These are phyloP conservation scores for Verruconis gallopava DNA, from an alignment of 2,329 filamentous ascomycete genomes.

Conservation along the genomic window DNA sequence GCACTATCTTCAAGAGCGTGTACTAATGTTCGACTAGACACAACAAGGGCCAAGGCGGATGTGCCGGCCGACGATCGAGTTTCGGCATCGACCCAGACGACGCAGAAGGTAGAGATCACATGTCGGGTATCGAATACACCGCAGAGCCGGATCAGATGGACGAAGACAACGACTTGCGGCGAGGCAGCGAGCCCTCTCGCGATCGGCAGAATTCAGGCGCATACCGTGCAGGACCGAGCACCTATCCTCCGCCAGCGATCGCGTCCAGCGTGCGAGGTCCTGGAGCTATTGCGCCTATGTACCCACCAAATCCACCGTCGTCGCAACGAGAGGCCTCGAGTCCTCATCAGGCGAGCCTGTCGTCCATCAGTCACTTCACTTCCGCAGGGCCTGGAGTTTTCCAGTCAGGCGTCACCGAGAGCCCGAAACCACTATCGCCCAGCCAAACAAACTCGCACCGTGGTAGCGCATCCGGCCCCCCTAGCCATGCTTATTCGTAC, in stretches of 20 bases:
- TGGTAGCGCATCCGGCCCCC: conserved; percentile 24
- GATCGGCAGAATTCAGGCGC: conserved; percentile 41
- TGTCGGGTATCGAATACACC: conserved; percentile 51
- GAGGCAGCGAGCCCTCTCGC: conserved; percentile 59
- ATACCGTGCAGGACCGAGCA: conserved; percentile 49
- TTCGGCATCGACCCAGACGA: conserved; percentile 68
- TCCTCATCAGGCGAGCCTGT: conserved; percentile 18
- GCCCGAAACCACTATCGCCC: conserved; percentile 73
- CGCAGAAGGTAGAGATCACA: conserved; percentile 37
- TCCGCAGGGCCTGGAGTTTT: conserved; percentile 41
- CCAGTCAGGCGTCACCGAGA: conserved; percentile 66
- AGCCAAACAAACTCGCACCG: conserved; percentile 38
- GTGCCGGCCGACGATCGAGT: conserved; percentile 79
- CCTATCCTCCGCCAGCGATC: conserved; percentile 56
- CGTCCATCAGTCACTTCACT: conserved; percentile 24
- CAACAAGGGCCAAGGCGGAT: conserved; percentile 90
- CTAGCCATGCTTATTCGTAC: conserved; percentile 50
- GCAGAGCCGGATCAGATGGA: conserved; percentile 26
- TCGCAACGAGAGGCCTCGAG: conserved; percentile 11
- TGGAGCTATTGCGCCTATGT: conserved; percentile 5
- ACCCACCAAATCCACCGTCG: conserved; percentile 3
- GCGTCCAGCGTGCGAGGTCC: conserved; percentile 13
- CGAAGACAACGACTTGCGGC: conserved; percentile 34
- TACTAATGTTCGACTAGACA: conserved; percentile 41
- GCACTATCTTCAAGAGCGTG: neutral